Conservation (phyloP, 2,329 filamentous ascomycete genomes). For the Beauveria scarabaeidicola region DNA sequence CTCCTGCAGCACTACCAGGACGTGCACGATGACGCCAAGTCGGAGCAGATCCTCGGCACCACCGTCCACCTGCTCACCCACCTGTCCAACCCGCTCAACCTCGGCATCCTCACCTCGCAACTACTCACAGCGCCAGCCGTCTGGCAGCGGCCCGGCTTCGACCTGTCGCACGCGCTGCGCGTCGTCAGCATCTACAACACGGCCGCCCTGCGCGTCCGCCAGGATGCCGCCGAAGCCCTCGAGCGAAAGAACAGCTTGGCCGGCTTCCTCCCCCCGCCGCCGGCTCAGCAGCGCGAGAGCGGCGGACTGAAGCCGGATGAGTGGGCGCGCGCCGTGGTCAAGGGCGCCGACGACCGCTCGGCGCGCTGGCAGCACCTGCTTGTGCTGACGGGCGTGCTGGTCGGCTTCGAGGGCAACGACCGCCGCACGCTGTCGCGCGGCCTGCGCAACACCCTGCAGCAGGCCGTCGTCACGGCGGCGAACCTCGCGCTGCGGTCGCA, state of each 20-base stretch:
- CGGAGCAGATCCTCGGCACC: conserved; percentile 53
- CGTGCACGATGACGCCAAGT: conserved; percentile 40
- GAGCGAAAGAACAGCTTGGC: conserved; percentile 16
- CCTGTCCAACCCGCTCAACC: conserved; percentile 66
- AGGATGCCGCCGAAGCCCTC: conserved; percentile 34
- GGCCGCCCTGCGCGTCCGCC: conserved; percentile 48
- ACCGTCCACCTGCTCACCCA: conserved; percentile 59
- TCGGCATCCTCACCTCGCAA: conserved; percentile 64
- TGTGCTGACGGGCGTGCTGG: conserved; percentile 68
- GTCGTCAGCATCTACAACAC: conserved; percentile 66
- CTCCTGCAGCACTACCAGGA: conserved; percentile 54
- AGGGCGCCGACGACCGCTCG: conserved; percentile 49
- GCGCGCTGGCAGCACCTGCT: conserved; percentile 75
- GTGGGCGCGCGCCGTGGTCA: conserved; percentile 49
- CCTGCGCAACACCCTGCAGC: conserved; percentile 60
- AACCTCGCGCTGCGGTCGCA: conserved; percentile 61
- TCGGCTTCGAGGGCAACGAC: conserved; percentile 63
- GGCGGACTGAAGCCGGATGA: conserved; percentile 39
- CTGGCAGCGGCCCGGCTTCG: conserved; percentile 52
- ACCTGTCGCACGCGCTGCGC: conserved; percentile 53
- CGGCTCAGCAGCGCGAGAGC: conserved; percentile 21
- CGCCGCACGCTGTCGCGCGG: conserved; percentile 53
- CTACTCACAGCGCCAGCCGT: conserved; percentile 63
- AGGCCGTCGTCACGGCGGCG: conserved; percentile 62
- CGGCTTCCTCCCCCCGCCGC: conserved; percentile 15